Conservation (phyloP, 1,139 yeast genomes). For the Magnusiomyces clavatus region DNA sequence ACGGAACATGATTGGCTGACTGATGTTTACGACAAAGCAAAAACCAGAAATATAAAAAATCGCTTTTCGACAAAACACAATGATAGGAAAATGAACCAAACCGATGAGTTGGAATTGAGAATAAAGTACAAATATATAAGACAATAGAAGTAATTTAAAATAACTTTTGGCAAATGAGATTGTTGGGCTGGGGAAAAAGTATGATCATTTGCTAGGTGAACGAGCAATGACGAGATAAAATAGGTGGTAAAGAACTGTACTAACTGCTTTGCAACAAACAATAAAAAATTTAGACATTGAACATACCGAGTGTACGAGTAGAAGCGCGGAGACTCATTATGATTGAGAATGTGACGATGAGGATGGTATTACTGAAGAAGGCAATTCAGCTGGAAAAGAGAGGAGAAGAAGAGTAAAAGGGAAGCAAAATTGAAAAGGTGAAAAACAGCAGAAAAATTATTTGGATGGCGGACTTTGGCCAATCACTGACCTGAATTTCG, state of each 20-base stretch:
- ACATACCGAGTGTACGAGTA: conserved; percentile 24
- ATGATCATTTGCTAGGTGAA: neutral
- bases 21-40: conserved; percentile 5
- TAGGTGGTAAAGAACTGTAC: neutral
- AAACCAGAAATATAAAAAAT: neutral
- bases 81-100: neutral
- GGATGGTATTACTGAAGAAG: neutral
- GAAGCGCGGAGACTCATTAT: conserved; percentile 27
- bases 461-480: too few relatives aligned
- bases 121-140: neutral
- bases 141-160: neutral
- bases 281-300: too few relatives aligned
- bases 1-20: conserved; percentile 13
- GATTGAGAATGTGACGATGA: neutral
- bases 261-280: neutral
- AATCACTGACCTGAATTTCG: too few relatives aligned
- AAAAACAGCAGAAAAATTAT: neutral
- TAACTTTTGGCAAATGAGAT: neutral
- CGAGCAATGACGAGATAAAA: too few relatives aligned
- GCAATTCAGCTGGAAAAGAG: neutral
- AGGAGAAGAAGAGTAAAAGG: neutral
- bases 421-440: neutral
- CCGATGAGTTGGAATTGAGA: neutral
- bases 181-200: neutral
- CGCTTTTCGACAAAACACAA: neutral